Evolutionary conservation across 2,329 filamentous ascomycete species (phyloP), one percentile per base, ranked within the genome.

Genomic region (Trichoderma sp.): DNA sequence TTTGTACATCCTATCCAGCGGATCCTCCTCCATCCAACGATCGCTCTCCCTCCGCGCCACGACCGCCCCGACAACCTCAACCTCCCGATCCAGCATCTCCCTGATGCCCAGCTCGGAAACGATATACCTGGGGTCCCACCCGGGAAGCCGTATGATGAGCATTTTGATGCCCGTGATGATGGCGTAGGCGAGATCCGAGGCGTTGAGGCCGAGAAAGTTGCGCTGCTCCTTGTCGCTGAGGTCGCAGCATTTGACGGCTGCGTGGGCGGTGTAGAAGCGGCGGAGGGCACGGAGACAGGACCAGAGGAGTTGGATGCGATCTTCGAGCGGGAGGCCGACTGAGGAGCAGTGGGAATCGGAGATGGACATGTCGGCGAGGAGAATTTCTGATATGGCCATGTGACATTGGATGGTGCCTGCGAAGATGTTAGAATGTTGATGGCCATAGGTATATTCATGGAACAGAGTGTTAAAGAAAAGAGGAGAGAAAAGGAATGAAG

Each of bases 81-180:
- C 76, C 70, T 81, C 78, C 57, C 73, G 72, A 55, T 74, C 74
- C n/a, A 79, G 68, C 39, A 77, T 74, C 64, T 76, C 69, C 28
- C 73, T 72, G 23, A 83, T 76, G 26, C 73, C 75, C 13, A 86
- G 77, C 72, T 84, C 81, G 26, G 76, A 73, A 6, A 80, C 77
- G 26, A 83, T 80, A 1, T 77, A 74, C 2, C 74, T 75, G 4
- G 82, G 76, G 64, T 86, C 82, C 85, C 85, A 87, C 0, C 85
- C 85, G 0, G 85, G 83, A 1, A 82, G 73, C 50, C 81, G 79
- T 13, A 86, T 77, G 12, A 81, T 83, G 71, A 84, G 79, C n/a
- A 88, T 80, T 76, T 84, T 84, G 20, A 87, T 80, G 50, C 79
- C 81, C 0, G 81, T 83, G 73, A 87, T 80, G 74, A 86, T 81